Evolutionary conservation across 306 rosid species (phyloP).

Genomic region (Sphenostylis stenocarpa): DNA sequence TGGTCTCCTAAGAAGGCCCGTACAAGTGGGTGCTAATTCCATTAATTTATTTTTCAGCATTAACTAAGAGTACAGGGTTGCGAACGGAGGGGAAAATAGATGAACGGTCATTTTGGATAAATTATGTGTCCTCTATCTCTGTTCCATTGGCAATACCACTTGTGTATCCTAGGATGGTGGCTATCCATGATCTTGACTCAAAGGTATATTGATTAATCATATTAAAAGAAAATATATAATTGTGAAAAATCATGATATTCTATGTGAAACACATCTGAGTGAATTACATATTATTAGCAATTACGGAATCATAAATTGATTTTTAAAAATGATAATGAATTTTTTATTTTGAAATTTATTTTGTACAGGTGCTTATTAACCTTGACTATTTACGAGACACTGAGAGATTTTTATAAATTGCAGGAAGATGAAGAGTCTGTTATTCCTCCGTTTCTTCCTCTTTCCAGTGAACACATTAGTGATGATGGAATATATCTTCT

Average conservation of each 20-base stretch:
- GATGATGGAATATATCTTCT: slow-evolving; percentile 91
- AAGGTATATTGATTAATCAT: slow-evolving; percentile 51
- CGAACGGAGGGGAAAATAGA: slow-evolving; percentile 85
- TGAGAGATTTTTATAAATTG: slow-evolving; percentile 20
- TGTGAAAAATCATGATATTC: slow-evolving; percentile 27
- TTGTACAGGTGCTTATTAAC: background rate
- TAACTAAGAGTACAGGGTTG: slow-evolving; percentile 81
- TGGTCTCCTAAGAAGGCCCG: slow-evolving; percentile 20
- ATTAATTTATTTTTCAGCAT: slow-evolving; percentile 60
- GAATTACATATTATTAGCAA: background rate
- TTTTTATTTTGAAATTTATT: background rate
- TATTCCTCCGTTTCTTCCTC: slow-evolving; percentile 81
- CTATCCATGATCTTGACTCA: slow-evolving; percentile 75
- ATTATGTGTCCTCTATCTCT: slow-evolving; percentile 77
- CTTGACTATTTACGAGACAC: background rate
- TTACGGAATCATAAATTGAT: slow-evolving; percentile 5
- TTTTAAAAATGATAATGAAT: slow-evolving; percentile 16
- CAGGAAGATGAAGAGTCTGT: slow-evolving; percentile 74
- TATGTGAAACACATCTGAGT: background rate
- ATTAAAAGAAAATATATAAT: slow-evolving; percentile 3
- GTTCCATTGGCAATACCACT: slow-evolving; percentile 85
- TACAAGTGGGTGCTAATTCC: slow-evolving; percentile 31
- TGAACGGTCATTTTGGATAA: slow-evolving; percentile 91
- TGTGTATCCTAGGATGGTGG: slow-evolving; percentile 93
- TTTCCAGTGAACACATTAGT: slow-evolving; percentile 82